Evolutionary conservation across 352 stramenopile species (phyloP), one percentile per base, ranked within the genome.

Genomic region (Phytophthora ohioensis): DNA sequence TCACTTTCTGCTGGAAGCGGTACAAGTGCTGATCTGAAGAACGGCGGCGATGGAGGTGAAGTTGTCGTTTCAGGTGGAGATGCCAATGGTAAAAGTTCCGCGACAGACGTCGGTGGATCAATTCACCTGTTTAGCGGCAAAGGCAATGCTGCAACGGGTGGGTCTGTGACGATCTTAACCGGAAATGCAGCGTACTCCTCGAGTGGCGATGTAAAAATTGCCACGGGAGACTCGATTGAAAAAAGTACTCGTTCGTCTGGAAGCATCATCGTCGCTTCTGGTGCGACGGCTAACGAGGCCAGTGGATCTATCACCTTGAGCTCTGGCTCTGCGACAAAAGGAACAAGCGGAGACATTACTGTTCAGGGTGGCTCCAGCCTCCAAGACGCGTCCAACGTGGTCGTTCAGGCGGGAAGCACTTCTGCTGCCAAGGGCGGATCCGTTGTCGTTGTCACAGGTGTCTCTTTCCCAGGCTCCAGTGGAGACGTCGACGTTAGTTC

Each of bases 1-100:
- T 32, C 63, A 11, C 59, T 94, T 60, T 61, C 63, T 57, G 82
- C 69, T 51, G 81, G 84, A 30, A 76, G 63, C 46, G 80, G 84
- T 48, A 71, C 56, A 54, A 84, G 71, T 61, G 45, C 58, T 57
- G 77, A 92, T 73, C 63, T 55, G 11, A 84, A 88, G 47, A 75
- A 91, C 59, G 86, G 86, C 21, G 88, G 87, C 5, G 76, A 89
- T 59, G 87, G 85, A 43, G 90, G 90, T 57, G 81, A 88, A 47
- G 65, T 96, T 3, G 73, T 77, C n/a, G 30, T 96, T 21, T 79
- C 81, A 38, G 87, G 85, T 64, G 90, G 88, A 32, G 71, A 81
- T 55, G 85, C 76, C n/a, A 77, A 72, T 34, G 87, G 88, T 51
- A 78, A 76, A 35, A 86, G 64, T 51, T 35, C 56, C 12, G 51